These are phyloP conservation scores for Globisporangium solare DNA, from an alignment of 352 stramenopile species.

Conservation along the genomic window DNA sequence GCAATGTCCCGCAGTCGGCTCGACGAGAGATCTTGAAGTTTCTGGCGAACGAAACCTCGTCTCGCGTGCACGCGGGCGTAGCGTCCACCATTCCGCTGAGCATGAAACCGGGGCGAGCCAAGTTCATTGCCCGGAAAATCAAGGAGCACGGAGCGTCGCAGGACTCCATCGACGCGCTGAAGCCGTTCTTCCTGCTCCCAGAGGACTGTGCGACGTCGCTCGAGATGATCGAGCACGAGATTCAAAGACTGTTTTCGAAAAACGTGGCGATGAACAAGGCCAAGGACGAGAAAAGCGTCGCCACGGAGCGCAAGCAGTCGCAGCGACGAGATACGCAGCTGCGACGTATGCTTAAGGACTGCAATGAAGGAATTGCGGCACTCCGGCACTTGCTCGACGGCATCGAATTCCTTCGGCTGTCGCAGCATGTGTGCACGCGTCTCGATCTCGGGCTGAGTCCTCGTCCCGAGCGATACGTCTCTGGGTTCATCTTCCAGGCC, in stretches of 20 bases:
- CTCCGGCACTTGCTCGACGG: conserved; percentile 63
- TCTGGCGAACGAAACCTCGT: conserved; percentile 70
- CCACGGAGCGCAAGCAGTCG: conserved; percentile 38
- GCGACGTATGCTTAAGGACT: conserved; percentile 62
- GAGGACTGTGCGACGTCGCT: conserved; percentile 57
- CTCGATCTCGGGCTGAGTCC: conserved; percentile 77
- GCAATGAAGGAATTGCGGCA: conserved; percentile 55
- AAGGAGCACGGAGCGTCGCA: conserved; percentile 49
- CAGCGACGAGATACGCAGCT: conserved; percentile 67
- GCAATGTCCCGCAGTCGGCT: conserved; percentile 38
- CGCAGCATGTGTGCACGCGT: conserved; percentile 51
- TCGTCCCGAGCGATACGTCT: conserved; percentile 70
- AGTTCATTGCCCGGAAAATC: conserved; percentile 70
- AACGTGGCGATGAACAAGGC: conserved; percentile 29
- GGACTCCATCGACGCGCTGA: conserved; percentile 47
- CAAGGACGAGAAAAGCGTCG: conserved; percentile 10
- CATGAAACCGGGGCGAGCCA: conserved; percentile 65
- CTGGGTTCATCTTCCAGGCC: conserved; percentile 82
- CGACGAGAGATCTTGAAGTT: conserved; percentile 72
- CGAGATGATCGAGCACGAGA: conserved; percentile 59
- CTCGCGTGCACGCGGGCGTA: conserved; percentile 53
- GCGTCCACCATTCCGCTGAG: conserved; percentile 53
- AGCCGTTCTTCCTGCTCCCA: conserved; percentile 74
- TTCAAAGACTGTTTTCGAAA: conserved; percentile 54
- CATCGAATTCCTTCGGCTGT: conserved; percentile 63